phyloP scores from a whole-genome alignment of 1,139 yeast species.

The Saccharomyces hybrid region DNA sequence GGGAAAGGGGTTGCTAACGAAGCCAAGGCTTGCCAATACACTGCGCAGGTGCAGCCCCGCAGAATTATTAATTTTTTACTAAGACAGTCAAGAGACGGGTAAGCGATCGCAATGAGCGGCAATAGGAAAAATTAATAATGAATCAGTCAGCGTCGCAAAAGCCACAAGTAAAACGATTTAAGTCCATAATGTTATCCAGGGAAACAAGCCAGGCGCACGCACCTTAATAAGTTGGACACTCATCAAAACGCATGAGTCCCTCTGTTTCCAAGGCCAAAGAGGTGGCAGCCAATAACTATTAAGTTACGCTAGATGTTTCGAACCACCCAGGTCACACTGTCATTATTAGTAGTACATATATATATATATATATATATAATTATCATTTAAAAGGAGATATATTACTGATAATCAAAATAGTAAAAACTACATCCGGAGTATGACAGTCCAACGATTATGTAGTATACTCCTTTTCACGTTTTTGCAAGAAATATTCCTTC shows the following conservation, averaged over 20 bases:
- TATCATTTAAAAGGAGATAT: no score
- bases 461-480: no score
- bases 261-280: not conserved
- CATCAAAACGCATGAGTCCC: not conserved
- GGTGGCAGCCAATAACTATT: not conserved
- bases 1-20: not conserved
- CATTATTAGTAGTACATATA: no score
- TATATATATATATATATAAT: no score
- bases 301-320: not conserved
- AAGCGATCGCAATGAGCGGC: not conserved
- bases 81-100: not conserved
- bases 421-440: no score
- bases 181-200: not conserved
- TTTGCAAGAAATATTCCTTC: no score
- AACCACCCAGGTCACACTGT: no score
- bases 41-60: not conserved
- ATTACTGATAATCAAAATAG: no score
- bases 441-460: no score
- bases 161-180: not conserved
- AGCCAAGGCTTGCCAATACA: not conserved
- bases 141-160: not conserved
- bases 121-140: not conserved
- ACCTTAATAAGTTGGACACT: not conserved
- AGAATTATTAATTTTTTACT: not conserved
- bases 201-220: not conserved